phyloP scores from a whole-genome alignment of 805 yeast species.

The Zygosaccharomyces lentus region DNA sequence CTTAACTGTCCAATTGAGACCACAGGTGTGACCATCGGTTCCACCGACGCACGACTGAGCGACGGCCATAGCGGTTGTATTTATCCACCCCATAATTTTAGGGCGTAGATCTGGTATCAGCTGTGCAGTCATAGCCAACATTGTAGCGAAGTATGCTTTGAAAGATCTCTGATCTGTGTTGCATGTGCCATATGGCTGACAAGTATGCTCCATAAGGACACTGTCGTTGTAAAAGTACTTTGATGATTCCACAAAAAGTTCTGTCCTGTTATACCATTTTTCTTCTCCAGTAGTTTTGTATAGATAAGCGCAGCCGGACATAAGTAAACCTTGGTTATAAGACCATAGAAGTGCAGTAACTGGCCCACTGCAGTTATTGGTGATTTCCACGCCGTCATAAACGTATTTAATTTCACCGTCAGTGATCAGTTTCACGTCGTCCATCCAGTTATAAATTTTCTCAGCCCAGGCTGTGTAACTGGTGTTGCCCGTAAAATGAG shows the following conservation, averaged over 20 bases:
- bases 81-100: conserved; percentile 34
- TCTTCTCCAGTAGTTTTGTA: conserved; percentile 66
- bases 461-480: conserved; percentile 74
- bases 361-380: conserved; percentile 52
- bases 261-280: conserved; percentile 62
- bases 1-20: conserved; percentile 64
- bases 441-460: conserved; percentile 77
- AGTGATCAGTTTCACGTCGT: conserved; percentile 44
- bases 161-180: conserved; percentile 89
- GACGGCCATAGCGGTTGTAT: conserved; percentile 62
- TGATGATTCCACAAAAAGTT: conserved; percentile 51
- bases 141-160: conserved; percentile 76
- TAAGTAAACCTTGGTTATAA: conserved; percentile 75
- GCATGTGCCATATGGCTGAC: conserved; percentile 64
- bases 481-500: conserved; percentile 72
- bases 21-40: conserved; percentile 83
- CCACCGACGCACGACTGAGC: conserved; percentile 86
- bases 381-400: conserved; percentile 64
- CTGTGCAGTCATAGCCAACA: conserved; percentile 67
- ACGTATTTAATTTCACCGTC: conserved; percentile 39
- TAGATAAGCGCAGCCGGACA: conserved; percentile 77
- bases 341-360: conserved; percentile 70
- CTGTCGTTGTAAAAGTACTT: conserved; percentile 51
- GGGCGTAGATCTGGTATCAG: conserved; percentile 53
- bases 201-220: conserved; percentile 77